A percentile compares a stretch with the other conserved stretches of the same genome.
phyloP scores from a whole-genome alignment of 2,329 filamentous ascomycete species.

The Fusarium sp. region DNA sequence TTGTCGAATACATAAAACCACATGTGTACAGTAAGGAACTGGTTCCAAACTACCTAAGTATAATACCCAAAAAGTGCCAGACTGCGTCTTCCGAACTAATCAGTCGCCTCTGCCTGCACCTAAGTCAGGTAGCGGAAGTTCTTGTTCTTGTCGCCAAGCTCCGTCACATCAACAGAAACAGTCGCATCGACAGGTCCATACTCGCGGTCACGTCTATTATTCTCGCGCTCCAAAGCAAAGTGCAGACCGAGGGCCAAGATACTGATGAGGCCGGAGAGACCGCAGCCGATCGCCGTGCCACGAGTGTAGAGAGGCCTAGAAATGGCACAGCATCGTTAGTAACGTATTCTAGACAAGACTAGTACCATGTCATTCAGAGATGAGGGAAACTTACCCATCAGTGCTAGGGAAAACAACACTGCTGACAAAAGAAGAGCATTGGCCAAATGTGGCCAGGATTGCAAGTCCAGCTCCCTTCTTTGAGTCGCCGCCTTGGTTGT shows the following conservation, averaged over 20 bases:
- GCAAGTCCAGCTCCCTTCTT: slow-evolving; percentile 28
- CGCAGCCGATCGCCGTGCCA: slow-evolving; percentile 19
- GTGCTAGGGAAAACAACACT: slow-evolving; percentile 19
- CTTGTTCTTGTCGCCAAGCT: slow-evolving; percentile 13
- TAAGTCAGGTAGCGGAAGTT: slow-evolving; percentile 23
- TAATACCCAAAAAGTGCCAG: neutral
- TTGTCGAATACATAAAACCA: neutral
- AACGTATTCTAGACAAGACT: neutral
- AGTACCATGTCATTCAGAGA: neutral
- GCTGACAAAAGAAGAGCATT: slow-evolving; percentile 24
- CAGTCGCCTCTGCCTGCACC: neutral
- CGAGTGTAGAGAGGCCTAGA: slow-evolving; percentile 10
- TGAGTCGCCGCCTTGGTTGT: slow-evolving; percentile 26
- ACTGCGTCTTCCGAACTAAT: neutral
- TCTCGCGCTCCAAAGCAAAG: slow-evolving; percentile 16
- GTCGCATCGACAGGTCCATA: slow-evolving; percentile 1
- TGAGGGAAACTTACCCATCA: slow-evolving; percentile 5
- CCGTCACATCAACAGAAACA: slow-evolving; percentile 10
- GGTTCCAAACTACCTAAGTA: neutral
- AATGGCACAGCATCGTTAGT: neutral
- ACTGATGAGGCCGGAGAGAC: slow-evolving; percentile 3
- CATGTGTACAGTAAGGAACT: neutral
- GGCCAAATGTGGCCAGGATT: slow-evolving; percentile 16
- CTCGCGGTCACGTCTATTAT: slow-evolving; percentile 5
- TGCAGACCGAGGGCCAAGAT: slow-evolving; percentile 11